Base-by-base conservation (phyloP, 2,329 filamentous ascomycete genomes). In the Aquanectria penicillioides region DNA sequence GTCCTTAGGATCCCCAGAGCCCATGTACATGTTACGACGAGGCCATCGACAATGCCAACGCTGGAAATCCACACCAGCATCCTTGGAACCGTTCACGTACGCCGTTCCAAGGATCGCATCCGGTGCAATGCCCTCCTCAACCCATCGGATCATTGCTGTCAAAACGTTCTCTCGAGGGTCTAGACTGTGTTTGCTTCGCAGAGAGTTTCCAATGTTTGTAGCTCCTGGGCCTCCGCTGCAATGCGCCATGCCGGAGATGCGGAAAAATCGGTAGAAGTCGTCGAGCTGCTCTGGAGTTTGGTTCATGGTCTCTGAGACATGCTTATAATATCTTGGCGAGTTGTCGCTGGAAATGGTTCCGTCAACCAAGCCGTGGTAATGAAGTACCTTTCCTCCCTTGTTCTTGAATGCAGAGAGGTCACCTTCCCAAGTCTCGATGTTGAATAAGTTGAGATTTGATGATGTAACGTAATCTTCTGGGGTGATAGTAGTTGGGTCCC, bases 201-300 rank as follows among this genome's bases (percentile, higher is more conserved):
- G 62, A 49, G 47, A 71, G 63, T 61, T 65, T 0, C 75, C 74
- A 3, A 77, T 34, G 6, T 64, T 61, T 63, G 69, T 75, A 0
- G 82, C 82, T 2, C 83, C 82, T 2, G 71, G 72, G 6, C 84
- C 84, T 3, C 60, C 31, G 17, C 62, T 54, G 63, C 83, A 86
- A 68, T 86, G 83, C 10, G 78, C 77, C 26, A 58, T 82, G 0
- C 84, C 84, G 0, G 83, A 82, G n/a, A 86, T 77, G 17, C 73
- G 74, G 65, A 86, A 86, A 64, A 81, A 80, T 0, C 75, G 71
- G 70, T 83, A 88, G 68, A 83, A 83, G 9, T 81, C 77, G 2
- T 80, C 81, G 17, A 81, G 44, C 12, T 71, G 64, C 0, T 25
- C 41, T 1, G 23, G 68, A 15, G 3, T 64, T 71, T 70, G 17